Evolutionary conservation across 2,329 filamentous ascomycete species (phyloP).

Genomic region (Dactylella cylindrospora): DNA sequence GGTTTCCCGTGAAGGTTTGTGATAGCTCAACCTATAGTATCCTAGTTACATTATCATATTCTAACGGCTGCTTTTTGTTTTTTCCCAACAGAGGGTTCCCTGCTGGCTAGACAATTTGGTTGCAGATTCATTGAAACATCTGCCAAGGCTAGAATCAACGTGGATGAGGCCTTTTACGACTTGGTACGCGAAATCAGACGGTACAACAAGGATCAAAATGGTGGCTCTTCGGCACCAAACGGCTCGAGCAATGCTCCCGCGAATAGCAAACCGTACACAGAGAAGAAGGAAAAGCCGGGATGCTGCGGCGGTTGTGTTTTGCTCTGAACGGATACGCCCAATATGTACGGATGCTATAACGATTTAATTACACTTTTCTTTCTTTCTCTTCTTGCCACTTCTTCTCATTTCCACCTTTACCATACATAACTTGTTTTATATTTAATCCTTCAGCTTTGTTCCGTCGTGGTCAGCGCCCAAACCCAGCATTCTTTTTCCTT

Average conservation of each 20-base stretch:
- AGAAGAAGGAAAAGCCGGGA: constrained; percentile 42
- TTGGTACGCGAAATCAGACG: constrained; percentile 96
- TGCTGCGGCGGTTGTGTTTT: constrained; percentile 48
- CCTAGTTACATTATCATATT: background rate
- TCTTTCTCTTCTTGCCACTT: constrained; percentile 9
- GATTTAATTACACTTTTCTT: constrained; percentile 39
- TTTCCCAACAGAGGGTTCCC: constrained; percentile 72
- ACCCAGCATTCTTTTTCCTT: constrained; percentile 35
- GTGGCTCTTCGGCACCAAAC: constrained; percentile 63
- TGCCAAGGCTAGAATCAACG: constrained; percentile 95
- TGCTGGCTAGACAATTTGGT: constrained; percentile 79
- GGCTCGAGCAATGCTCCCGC: no score
- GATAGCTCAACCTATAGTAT: background rate
- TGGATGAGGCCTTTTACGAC: constrained; percentile 98
- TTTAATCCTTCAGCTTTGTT: constrained; percentile 42
- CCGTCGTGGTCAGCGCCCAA: constrained; percentile 41
- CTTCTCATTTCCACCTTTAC: constrained; percentile 30
- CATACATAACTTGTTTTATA: constrained; percentile 41
- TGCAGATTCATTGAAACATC: constrained; percentile 99
- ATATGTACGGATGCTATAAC: constrained; percentile 42
- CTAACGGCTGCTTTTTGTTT: constrained; percentile 5
- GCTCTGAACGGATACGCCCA: constrained; percentile 45
- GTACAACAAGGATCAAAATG: constrained; percentile 98
- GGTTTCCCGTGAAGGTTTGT: constrained; percentile 85
- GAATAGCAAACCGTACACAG: no score